phyloP scores from a whole-genome alignment of 1,139 yeast genomes.

The Pichia sp. region DNA sequence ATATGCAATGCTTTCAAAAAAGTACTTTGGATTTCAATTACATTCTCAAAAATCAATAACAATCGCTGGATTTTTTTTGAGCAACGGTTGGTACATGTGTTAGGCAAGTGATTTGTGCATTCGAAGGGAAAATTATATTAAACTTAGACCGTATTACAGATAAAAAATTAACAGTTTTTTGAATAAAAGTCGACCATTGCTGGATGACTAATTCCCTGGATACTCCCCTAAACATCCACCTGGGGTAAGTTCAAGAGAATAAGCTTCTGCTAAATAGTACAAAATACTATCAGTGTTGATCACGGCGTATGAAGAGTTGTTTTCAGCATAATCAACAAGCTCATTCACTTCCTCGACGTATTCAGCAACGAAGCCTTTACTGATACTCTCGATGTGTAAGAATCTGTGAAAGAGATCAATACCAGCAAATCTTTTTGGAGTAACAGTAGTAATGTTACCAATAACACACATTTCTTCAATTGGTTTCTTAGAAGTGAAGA shows the following conservation, averaged over 20 bases:
- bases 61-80: too few relatives aligned
- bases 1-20: too few relatives aligned
- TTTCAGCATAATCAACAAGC: conserved; percentile 25
- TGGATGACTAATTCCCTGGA: neutral
- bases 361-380: conserved; percentile 28
- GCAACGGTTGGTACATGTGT: too few relatives aligned
- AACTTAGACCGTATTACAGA: too few relatives aligned
- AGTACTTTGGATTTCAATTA: too few relatives aligned
- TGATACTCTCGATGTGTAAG: conserved; percentile 28
- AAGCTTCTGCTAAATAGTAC: conserved; percentile 31
- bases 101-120: too few relatives aligned
- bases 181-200: too few relatives aligned
- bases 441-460: conserved; percentile 26
- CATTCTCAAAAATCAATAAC: too few relatives aligned
- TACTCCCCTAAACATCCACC: conserved; percentile 27
- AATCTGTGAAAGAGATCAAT: conserved; percentile 33
- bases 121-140: too few relatives aligned
- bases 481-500: conserved; percentile 29
- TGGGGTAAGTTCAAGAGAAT: conserved; percentile 24
- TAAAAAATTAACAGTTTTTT: too few relatives aligned
- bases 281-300: conserved; percentile 27
- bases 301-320: conserved; percentile 29
- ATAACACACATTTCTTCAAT: conserved; percentile 29
- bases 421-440: conserved; percentile 29
- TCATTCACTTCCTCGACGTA: conserved; percentile 31